phyloP scores from a whole-genome alignment of 768 basidiomycete species.

The Leccinum disarticulatum region DNA sequence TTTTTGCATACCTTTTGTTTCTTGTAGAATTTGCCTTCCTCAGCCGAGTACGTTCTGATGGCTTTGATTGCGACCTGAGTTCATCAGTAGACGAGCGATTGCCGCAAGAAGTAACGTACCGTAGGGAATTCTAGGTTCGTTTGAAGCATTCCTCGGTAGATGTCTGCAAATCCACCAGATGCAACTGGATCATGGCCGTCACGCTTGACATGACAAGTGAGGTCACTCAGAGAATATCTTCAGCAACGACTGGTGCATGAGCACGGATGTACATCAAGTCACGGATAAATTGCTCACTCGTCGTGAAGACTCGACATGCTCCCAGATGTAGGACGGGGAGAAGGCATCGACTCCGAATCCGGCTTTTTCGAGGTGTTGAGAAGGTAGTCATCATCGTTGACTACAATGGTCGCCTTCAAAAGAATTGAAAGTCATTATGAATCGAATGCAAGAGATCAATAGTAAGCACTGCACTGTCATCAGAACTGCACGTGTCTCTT shows the following conservation, averaged over 20 bases:
- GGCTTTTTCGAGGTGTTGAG: not conserved
- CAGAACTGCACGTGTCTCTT: not conserved
- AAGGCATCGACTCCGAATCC: not conserved
- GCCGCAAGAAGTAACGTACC: not conserved
- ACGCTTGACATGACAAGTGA: constrained; percentile 9
- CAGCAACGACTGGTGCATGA: not conserved
- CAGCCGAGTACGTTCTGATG: constrained; percentile 16
- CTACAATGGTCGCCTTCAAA: not conserved
- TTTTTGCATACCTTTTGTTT: constrained; percentile 6
- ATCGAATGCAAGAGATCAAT: not conserved
- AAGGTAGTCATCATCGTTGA: not conserved
- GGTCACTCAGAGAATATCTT: constrained; percentile 9
- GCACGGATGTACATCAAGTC: not conserved
- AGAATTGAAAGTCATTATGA: not conserved
- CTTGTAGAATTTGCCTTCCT: constrained; percentile 11
- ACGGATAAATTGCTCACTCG: constrained; percentile 12
- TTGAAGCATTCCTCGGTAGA: constrained; percentile 16
- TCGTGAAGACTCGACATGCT: not conserved
- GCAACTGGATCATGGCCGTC: constrained; percentile 13
- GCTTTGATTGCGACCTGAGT: constrained; percentile 17
- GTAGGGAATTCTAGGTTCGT: constrained; percentile 1
- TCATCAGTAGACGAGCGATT: not conserved
- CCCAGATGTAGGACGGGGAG: not conserved
- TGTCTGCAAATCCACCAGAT: constrained; percentile 19
- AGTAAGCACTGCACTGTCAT: not conserved